These are phyloP conservation scores for Penicillium aurantiogriseum DNA, from an alignment of 2,329 filamentous ascomycete genomes.

Conservation along the genomic window DNA sequence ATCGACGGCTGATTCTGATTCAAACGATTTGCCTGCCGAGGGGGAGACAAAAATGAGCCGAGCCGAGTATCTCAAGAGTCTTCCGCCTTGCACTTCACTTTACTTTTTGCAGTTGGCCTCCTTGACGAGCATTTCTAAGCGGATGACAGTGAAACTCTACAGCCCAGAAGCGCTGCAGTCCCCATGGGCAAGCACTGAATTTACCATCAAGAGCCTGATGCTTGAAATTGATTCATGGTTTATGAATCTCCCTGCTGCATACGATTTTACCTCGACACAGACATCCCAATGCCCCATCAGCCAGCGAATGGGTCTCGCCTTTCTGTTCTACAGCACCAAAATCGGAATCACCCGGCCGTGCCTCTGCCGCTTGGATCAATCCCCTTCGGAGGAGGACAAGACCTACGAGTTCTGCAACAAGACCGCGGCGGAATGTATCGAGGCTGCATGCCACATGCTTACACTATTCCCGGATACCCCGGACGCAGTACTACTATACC, in stretches of 20 bases:
- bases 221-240: slow-evolving; percentile 43
- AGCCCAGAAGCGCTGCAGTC: slow-evolving; percentile 36
- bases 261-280: slow-evolving; percentile 42
- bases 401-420: slow-evolving; percentile 39
- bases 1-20: slow-evolving; percentile 20
- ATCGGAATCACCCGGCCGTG: slow-evolving; percentile 46
- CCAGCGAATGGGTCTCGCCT: slow-evolving; percentile 41
- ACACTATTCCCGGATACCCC: slow-evolving; percentile 42
- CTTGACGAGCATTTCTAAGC: slow-evolving; percentile 39
- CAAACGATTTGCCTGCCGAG: slow-evolving; percentile 15
- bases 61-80: slow-evolving; percentile 37
- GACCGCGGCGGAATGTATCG: slow-evolving; percentile 43
- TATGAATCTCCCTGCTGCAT: slow-evolving; percentile 38
- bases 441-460: slow-evolving; percentile 43
- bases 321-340: slow-evolving; percentile 45
- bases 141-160: slow-evolving; percentile 41
- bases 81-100: slow-evolving; percentile 39
- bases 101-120: slow-evolving; percentile 43
- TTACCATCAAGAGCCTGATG: slow-evolving; percentile 39
- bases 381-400: slow-evolving; percentile 32
- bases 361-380: slow-evolving; percentile 41
- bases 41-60: slow-evolving; percentile 24
- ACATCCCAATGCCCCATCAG: slow-evolving; percentile 35
- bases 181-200: slow-evolving; percentile 41
- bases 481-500: slow-evolving; percentile 38